Conservation (phyloP, 768 basidiomycete species). For the Boletus sensibilis region DNA sequence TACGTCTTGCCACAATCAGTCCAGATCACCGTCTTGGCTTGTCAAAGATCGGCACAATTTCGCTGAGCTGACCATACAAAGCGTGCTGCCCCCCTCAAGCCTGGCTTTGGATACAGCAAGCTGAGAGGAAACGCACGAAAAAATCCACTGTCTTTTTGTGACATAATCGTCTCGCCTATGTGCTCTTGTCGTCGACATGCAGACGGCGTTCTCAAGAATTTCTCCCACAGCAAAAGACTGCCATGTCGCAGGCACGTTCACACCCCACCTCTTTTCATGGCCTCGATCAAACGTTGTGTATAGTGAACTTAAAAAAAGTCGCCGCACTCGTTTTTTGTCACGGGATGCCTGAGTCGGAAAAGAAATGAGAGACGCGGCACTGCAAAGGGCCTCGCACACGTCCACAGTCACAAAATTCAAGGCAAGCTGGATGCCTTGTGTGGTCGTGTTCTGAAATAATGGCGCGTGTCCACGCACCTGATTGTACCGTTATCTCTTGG, state of each 20-base stretch:
- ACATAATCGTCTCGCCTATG: conserved; percentile 27
- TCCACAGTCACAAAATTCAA: background rate
- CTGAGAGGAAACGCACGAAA: background rate
- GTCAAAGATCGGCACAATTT: conserved; percentile 9
- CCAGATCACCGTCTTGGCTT: conserved; percentile 7
- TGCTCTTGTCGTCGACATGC: conserved; percentile 24
- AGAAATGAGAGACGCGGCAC: background rate
- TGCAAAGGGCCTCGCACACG: conserved; percentile 4
- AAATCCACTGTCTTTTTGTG: conserved; percentile 7
- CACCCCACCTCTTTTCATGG: conserved; percentile 29
- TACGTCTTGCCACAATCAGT: conserved; percentile 2
- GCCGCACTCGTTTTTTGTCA: conserved; percentile 1
- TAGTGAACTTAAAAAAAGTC: conserved; percentile 26
- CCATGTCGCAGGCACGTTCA: conserved; percentile 29
- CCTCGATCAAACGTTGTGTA: conserved; percentile 21
- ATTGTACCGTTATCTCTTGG: background rate
- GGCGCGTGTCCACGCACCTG: conserved; percentile 8
- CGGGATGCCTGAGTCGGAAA: background rate
- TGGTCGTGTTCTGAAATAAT: conserved; percentile 7
- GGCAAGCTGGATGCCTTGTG: conserved; percentile 8
- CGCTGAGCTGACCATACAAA: conserved; percentile 7
- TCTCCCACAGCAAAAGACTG: conserved; percentile 28
- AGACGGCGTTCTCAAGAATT: conserved; percentile 24
- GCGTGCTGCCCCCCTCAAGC: conserved; percentile 1
- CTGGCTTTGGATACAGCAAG: background rate